phyloP scores from a whole-genome alignment of 176 grass and related monocot genomes.

The Triticum aestivum region IWGSC_CS_RefSeq_v2.1 NC_057797.1:576891306-576891805 shows the following conservation, averaged over 20 bases:
- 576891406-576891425: conserved; percentile 56
- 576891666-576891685: conserved; percentile 70
- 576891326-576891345: conserved; percentile 66
- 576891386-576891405: conserved; percentile 68
- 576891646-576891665: conserved; percentile 52
- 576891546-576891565: conserved; percentile 63
- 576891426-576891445: conserved; percentile 56
- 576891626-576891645: conserved; percentile 11
- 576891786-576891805: conserved; percentile 13
- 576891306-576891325: conserved; percentile 15
- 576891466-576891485: conserved; percentile 75
- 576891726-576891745: conserved; percentile 67
- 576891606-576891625: conserved; percentile 36
- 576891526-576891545: conserved; percentile 64
- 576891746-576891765: conserved; percentile 74
- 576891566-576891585: conserved; percentile 76
- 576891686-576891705: conserved; percentile 69
- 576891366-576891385: conserved; percentile 57
- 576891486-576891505: conserved; percentile 72
- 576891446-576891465: conserved; percentile 70
- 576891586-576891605: conserved; percentile 71
- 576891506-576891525: conserved; percentile 48
- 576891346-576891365: conserved; percentile 57
- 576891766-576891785: conserved; percentile 60
- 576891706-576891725: conserved; percentile 67